Evolutionary conservation across 1,139 yeast species (phyloP).

Genomic region (Candida sanyaensis): DNA sequence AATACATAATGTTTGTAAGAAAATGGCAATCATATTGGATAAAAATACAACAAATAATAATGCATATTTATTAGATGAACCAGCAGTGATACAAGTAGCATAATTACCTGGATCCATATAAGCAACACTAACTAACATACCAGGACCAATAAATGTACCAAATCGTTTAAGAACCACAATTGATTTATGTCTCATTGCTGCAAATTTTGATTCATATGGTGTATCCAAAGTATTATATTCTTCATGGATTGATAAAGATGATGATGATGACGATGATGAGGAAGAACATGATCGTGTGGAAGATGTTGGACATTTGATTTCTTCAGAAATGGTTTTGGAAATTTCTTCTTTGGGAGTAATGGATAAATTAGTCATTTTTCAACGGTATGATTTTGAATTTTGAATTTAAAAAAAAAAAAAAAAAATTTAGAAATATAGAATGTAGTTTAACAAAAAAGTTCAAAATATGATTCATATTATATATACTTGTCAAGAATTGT

Average conservation of each 20-base stretch:
- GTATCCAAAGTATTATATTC: not conserved
- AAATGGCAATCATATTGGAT: constrained; percentile 73
- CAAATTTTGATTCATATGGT: not conserved
- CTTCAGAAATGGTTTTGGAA: not conserved
- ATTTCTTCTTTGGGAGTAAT: not conserved
- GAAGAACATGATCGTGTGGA: not conserved
- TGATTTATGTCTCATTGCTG: not conserved
- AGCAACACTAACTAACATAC: constrained; percentile 74
- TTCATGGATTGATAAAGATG: not conserved
- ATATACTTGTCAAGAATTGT: too few species aligned
- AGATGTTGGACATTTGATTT: not conserved
- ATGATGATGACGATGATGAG: too few species aligned
- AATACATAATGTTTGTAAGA: constrained; percentile 70
- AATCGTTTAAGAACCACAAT: not conserved
- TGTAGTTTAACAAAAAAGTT: too few species aligned
- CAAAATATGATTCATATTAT: too few species aligned
- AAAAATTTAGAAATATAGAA: too few species aligned
- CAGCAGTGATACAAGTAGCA: constrained; percentile 78
- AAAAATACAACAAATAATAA: constrained; percentile 65
- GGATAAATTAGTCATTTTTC: not conserved
- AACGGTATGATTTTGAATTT: too few species aligned
- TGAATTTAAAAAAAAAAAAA: too few species aligned
- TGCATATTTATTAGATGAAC: constrained; percentile 65
- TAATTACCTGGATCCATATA: constrained; percentile 89
- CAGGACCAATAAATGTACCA: constrained; percentile 70